These are phyloP conservation scores for Brassica incana DNA, from an alignment of 345 rosid species.

Conservation along the genomic window DNA sequence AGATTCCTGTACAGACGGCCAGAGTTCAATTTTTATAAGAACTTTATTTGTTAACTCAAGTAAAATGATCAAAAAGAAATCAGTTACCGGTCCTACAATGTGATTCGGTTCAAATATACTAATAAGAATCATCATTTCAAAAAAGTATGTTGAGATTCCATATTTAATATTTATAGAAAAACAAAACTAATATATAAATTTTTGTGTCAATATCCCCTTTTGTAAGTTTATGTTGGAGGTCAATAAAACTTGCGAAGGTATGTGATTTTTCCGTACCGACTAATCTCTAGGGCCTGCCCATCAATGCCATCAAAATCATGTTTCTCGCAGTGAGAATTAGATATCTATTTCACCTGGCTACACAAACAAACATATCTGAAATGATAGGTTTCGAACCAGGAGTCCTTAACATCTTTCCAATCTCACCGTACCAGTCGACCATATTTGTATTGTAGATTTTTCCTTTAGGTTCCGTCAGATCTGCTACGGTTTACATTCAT, in stretches of 20 bases:
- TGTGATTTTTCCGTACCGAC: too few species aligned
- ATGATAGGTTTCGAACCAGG: too few species aligned
- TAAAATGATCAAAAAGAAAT: background rate
- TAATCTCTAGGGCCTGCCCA: too few species aligned
- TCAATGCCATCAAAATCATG: too few species aligned
- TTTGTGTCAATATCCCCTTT: background rate
- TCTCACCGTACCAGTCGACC: background rate
- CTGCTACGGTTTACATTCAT: background rate
- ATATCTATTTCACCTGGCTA: too few species aligned
- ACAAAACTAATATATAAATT: background rate
- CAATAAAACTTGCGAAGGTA: too few species aligned
- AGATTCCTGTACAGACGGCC: too few species aligned
- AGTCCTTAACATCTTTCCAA: too few species aligned
- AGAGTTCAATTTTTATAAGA: too few species aligned
- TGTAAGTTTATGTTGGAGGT: background rate
- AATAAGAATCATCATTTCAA: background rate
- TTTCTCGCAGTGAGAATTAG: too few species aligned
- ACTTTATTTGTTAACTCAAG: too few species aligned
- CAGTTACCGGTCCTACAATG: background rate
- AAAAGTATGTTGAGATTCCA: background rate
- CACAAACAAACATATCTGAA: too few species aligned
- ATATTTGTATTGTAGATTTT: background rate
- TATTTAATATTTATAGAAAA: background rate
- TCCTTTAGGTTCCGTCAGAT: background rate
- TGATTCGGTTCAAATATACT: background rate